Evolutionary conservation across 768 basidiomycete genomes (phyloP).

Genomic region (Exidia glandulosa): DNA sequence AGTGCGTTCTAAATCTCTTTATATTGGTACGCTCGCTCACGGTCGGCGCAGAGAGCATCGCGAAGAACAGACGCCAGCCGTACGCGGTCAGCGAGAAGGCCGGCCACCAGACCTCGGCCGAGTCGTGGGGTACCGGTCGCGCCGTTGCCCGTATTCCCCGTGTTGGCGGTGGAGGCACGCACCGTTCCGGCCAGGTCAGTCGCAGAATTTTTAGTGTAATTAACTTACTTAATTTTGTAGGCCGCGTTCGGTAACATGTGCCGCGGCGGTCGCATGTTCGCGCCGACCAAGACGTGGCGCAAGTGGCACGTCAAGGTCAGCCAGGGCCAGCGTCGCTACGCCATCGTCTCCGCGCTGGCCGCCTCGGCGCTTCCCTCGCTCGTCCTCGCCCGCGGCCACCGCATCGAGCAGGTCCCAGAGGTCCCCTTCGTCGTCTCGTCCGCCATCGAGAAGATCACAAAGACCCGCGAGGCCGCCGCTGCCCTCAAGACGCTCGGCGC

Average conservation of each 20-base stretch:
- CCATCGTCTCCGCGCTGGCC: constrained; percentile 93
- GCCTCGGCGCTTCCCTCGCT: constrained; percentile 96
- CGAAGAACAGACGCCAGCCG: constrained; percentile 95
- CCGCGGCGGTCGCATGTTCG: constrained; percentile 99
- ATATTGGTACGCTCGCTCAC: constrained; percentile 10
- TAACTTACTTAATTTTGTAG: too few relatives aligned
- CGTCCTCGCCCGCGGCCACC: constrained; percentile 97
- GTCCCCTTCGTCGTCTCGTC: constrained; percentile 85
- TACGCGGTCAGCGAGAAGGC: constrained; percentile 97
- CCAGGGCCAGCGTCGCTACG: constrained; percentile 98
- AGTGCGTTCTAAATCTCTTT: constrained; percentile 71
- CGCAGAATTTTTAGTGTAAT: too few relatives aligned
- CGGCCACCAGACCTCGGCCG: constrained; percentile 96
- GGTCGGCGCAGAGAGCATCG: constrained; percentile 68
- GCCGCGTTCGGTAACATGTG: constrained; percentile 99
- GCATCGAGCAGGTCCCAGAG: constrained; percentile 94
- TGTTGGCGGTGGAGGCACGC: constrained; percentile 97
- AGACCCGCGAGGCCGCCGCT: constrained; percentile 94
- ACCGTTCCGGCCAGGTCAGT: constrained; percentile 97
- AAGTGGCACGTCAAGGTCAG: constrained; percentile 99
- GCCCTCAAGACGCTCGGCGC: constrained; percentile 86
- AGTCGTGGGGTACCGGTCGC: constrained; percentile 99
- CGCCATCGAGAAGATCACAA: constrained; percentile 74
- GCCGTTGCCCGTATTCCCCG: constrained; percentile 99
- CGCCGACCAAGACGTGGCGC: constrained; percentile 98